Conservation (phyloP, 2,329 filamentous ascomycete species). For the Scytalidium sp. region DNA sequence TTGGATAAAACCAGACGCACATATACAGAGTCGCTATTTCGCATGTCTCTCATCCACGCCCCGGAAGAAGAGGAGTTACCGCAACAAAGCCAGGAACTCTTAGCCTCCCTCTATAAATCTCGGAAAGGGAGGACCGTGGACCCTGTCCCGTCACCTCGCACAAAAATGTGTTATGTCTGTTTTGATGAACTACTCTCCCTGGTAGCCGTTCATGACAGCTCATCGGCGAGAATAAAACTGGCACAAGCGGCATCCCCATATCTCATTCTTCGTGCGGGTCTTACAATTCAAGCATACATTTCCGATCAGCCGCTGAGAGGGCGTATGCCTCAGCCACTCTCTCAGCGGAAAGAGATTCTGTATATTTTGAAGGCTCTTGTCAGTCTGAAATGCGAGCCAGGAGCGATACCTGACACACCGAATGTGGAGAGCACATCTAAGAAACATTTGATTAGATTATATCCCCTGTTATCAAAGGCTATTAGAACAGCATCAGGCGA, state of each 20-base stretch:
- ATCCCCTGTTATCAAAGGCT: slow-evolving; percentile 70
- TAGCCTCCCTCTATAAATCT: slow-evolving; percentile 60
- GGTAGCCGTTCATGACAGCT: slow-evolving; percentile 50
- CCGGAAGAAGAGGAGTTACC: slow-evolving; percentile 59
- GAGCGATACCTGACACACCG: slow-evolving; percentile 59
- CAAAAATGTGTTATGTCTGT: slow-evolving; percentile 75
- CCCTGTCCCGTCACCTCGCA: slow-evolving; percentile 60
- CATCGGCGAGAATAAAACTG: slow-evolving; percentile 38
- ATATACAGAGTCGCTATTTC: slow-evolving; percentile 76
- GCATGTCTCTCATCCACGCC: slow-evolving; percentile 75
- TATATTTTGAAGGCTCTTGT: slow-evolving; percentile 68
- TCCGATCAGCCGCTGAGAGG: slow-evolving; percentile 89
- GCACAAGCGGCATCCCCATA: slow-evolving; percentile 76
- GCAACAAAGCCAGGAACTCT: slow-evolving; percentile 44
- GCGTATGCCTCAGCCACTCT: slow-evolving; percentile 81
- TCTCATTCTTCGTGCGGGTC: slow-evolving; percentile 75
- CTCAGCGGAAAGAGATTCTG: slow-evolving; percentile 74
- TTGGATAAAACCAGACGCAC: slow-evolving; percentile 63
- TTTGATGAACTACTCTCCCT: slow-evolving; percentile 76
- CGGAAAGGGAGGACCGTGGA: slow-evolving; percentile 72
- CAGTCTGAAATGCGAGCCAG: slow-evolving; percentile 64
- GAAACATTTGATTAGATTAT: slow-evolving; percentile 78
- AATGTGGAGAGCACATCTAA: slow-evolving; percentile 54
- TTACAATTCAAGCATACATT: slow-evolving; percentile 80
- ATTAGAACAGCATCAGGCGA: slow-evolving; percentile 60